phyloP scores from a whole-genome alignment of 495 filamentous ascomycete genomes.

The Lasiosphaeris hirsuta region DNA sequence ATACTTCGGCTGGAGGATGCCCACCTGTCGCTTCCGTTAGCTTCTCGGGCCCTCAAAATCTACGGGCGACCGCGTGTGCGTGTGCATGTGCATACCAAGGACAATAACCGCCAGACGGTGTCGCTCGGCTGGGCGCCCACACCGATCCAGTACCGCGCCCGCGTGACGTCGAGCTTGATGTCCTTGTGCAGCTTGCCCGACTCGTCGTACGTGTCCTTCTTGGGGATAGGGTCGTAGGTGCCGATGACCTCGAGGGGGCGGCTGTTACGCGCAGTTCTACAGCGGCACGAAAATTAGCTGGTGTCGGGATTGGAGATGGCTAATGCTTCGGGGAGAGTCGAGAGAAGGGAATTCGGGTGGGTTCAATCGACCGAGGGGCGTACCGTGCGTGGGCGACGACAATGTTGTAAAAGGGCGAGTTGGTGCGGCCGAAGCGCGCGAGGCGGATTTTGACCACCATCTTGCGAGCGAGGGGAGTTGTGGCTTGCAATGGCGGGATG shows the following conservation, averaged over 20 bases:
- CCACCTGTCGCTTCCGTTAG: too few species aligned
- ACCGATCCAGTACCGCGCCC: constrained; percentile 94
- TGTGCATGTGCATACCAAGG: constrained; percentile 66
- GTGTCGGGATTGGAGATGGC: neutral
- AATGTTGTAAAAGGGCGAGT: constrained; percentile 92
- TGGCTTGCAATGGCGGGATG: neutral
- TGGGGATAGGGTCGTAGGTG: constrained; percentile 90
- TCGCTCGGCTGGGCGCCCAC: constrained; percentile 94
- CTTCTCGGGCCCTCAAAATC: too few species aligned
- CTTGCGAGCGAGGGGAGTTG: constrained; percentile 8
- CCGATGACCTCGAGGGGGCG: constrained; percentile 90
- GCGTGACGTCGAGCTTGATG: constrained; percentile 73
- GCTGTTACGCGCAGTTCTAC: constrained; percentile 72
- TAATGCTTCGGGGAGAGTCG: neutral
- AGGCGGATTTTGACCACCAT: constrained; percentile 96
- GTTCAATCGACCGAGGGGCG: constrained; percentile 14
- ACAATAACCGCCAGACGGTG: constrained; percentile 78
- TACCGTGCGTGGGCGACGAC: constrained; percentile 95
- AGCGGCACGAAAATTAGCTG: neutral
- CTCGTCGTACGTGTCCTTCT: constrained; percentile 61
- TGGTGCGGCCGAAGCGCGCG: constrained; percentile 86
- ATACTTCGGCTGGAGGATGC: too few species aligned
- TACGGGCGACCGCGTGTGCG: constrained; percentile 24
- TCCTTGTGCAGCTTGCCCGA: constrained; percentile 77
- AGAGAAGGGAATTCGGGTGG: constrained; percentile 6